phyloP scores from a whole-genome alignment of 495 filamentous ascomycete genomes.

The Talaromyces thailandensis region DNA sequence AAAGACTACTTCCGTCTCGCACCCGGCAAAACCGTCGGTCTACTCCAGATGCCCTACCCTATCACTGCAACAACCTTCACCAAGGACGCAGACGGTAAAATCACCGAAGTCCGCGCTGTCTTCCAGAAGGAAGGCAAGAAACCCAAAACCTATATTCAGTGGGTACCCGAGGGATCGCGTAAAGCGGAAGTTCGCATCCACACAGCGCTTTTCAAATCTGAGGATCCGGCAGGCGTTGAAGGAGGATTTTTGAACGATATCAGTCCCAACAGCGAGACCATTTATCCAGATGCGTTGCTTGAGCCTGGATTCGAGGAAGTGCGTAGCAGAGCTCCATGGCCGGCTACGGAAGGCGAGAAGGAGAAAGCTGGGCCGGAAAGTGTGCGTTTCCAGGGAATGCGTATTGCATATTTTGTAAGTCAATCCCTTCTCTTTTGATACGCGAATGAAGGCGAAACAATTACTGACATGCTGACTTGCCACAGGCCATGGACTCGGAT shows the following conservation, averaged over 20 bases:
- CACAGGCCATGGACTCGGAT: conserved; percentile 59
- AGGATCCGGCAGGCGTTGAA: conserved; percentile 59
- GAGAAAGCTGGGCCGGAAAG: conserved; percentile 55
- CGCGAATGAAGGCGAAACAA: neutral
- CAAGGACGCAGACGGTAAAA: conserved; percentile 54
- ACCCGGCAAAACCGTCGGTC: conserved; percentile 79
- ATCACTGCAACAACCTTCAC: conserved; percentile 71
- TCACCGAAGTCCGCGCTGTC: conserved; percentile 58
- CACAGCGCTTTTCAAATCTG: conserved; percentile 77
- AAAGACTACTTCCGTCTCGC: conserved; percentile 91
- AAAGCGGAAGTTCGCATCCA: conserved; percentile 36
- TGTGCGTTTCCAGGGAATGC: conserved; percentile 87
- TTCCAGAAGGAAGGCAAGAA: conserved; percentile 7
- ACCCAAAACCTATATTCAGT: conserved; percentile 9
- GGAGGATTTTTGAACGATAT: conserved; percentile 77
- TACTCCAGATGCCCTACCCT: conserved; percentile 74
- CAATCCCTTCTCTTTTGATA: neutral
- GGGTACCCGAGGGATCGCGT: conserved; percentile 8
- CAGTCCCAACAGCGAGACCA: conserved; percentile 73
- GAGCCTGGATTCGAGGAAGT: conserved; percentile 84
- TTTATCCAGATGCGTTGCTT: conserved; percentile 70
- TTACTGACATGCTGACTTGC: conserved; percentile 1
- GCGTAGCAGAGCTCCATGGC: conserved; percentile 67
- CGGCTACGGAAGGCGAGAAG: conserved; percentile 59
- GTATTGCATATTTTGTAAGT: conserved; percentile 67